These are phyloP conservation scores for Sonneratia caseolaris DNA, from an alignment of 345 rosid species.

Conservation along the genomic window DNA sequence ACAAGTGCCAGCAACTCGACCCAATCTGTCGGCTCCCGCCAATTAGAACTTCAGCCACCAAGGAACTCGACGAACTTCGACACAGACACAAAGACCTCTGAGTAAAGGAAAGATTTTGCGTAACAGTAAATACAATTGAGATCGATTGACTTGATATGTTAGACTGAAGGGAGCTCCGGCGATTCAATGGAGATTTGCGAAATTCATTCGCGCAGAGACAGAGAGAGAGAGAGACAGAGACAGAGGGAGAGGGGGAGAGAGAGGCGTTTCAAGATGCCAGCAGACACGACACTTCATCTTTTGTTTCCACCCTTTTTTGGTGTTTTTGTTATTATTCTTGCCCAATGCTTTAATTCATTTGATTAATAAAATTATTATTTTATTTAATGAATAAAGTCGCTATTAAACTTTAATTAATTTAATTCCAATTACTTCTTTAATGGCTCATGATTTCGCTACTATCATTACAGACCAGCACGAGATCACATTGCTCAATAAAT, in stretches of 20 bases:
- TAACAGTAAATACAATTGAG: not conserved
- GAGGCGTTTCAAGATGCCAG: not conserved
- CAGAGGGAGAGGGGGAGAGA: too few species aligned
- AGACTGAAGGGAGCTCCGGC: constrained; percentile 7
- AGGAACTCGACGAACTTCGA: not conserved
- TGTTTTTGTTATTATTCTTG: not conserved
- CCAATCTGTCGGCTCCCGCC: constrained; percentile 1
- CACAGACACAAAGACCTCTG: not conserved
- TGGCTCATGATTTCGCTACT: too few species aligned
- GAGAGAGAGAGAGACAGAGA: not conserved
- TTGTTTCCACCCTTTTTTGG: not conserved
- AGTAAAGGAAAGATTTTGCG: not conserved
- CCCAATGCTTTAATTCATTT: not conserved
- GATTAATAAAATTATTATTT: too few species aligned
- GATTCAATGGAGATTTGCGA: not conserved
- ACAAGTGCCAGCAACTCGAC: not conserved
- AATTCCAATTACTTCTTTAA: too few species aligned
- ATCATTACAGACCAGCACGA: too few species aligned
- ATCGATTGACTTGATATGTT: not conserved
- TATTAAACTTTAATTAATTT: too few species aligned
- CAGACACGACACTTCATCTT: not conserved
- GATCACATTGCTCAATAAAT: too few species aligned
- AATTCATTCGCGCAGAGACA: not conserved
- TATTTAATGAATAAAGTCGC: too few species aligned
- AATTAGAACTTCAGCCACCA: not conserved